Conservation (phyloP, 2,329 filamentous ascomycete species). For the Colletotrichum theobromicola region DNA sequence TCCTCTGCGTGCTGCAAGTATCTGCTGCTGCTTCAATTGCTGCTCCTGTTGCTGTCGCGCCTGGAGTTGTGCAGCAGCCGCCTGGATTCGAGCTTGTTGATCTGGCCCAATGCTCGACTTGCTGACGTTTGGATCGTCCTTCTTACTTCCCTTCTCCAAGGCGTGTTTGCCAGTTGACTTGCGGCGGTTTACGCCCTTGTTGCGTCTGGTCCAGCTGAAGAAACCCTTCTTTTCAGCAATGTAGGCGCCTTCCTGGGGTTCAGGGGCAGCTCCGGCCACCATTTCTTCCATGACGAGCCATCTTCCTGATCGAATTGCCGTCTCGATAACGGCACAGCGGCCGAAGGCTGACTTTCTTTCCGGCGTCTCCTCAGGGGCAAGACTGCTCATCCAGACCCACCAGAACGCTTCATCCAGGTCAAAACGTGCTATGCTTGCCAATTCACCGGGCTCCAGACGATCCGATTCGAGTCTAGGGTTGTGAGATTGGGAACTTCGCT, state of each 20-base stretch:
- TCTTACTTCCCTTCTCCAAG: constrained; percentile 49
- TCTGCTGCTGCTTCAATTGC: constrained; percentile 36
- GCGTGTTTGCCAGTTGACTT: constrained; percentile 72
- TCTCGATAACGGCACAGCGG: constrained; percentile 90
- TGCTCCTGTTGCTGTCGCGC: constrained; percentile 69
- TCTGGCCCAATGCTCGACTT: constrained; percentile 88
- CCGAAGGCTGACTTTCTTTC: constrained; percentile 92
- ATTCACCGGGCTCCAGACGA: constrained; percentile 85
- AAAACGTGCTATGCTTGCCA: constrained; percentile 87
- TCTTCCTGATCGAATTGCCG: constrained; percentile 76
- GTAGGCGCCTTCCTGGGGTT: constrained; percentile 84
- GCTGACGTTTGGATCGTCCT: constrained; percentile 57
- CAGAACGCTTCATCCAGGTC: constrained; percentile 96
- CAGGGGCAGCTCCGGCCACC: constrained; percentile 88
- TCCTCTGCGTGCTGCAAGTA: constrained; percentile 49
- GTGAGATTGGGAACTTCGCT: constrained; percentile 88
- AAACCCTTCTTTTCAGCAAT: constrained; percentile 96
- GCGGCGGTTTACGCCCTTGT: constrained; percentile 66
- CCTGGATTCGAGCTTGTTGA: constrained; percentile 91
- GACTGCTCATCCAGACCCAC: constrained; percentile 99
- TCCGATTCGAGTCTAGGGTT: constrained; percentile 73
- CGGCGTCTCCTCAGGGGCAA: constrained; percentile 87
- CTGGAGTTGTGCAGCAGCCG: constrained; percentile 84
- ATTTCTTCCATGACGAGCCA: constrained; percentile 98
- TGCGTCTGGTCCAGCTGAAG: constrained; percentile 83